Base-by-base conservation (phyloP, 805 yeast genomes). In the Starmerella vaccinii region DNA sequence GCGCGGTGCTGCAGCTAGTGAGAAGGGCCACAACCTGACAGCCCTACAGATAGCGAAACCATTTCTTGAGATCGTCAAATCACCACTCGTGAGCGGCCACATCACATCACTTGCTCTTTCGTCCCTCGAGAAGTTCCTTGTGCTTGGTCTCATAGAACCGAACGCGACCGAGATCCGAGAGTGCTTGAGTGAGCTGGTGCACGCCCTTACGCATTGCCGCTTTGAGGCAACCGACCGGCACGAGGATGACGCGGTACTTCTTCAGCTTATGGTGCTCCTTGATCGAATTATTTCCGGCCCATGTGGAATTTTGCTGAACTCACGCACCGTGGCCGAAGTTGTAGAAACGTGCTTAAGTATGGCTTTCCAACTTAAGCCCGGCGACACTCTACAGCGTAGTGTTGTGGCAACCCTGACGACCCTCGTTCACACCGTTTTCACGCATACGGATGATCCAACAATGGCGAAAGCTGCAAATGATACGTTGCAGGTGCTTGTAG, bases 181-280 rank as follows among this genome's bases (percentile, higher is more conserved):
- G 43, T 75, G 83, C 1, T 66, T 85, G 54, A 75, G 79, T 16
- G 86, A 84, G 61, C 74, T 84, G 44, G 76, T 82, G 9, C 76
- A 77, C 54, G 77, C 97, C 0, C 73, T 92, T 55, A 85, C 97
- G 0, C 95, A 87, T 63, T 92, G 97, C 67, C 77, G 95, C 42
- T 92, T 92, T 64, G 97, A 92, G 70, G 95, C 95, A 2, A 83
- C 92, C 0, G 96, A 89, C 63, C 95, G 87, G 64, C 76, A 82
- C 32, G 82, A 86, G 39, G 97, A 92, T 68, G 98, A 92, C 64
- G 84, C 94, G 0, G 90, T 92, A 3, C 70, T 92, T 42, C 73
- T 90, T 47, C 85, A 85, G 61, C 95, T 92, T 19, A 76, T 92
- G 55, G 72, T 82, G 40, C 70, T 90, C 23, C 71, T 90, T 59